Evolutionary conservation across 2,329 filamentous ascomycete species (phyloP).

Genomic region (Aspergillus sp.): DNA sequence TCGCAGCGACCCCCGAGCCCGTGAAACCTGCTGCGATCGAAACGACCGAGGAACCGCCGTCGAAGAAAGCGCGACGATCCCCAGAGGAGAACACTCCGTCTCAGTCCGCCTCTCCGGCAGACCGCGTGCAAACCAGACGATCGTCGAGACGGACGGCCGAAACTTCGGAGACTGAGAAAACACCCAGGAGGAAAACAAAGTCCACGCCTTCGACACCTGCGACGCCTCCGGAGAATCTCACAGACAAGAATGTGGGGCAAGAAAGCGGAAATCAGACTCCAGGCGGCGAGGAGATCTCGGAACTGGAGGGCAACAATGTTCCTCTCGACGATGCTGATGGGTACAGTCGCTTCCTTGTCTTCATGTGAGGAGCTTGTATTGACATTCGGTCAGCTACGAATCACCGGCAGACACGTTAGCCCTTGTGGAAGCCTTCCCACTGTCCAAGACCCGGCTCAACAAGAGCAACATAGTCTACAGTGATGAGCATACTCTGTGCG

Average conservation of each 20-base stretch:
- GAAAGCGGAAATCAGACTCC: conserved; percentile 7
- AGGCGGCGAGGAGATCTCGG: conserved; percentile 17
- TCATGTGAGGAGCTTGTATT: conserved; percentile 6
- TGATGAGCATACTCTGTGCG: conserved; percentile 36
- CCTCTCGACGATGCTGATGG: conserved; percentile 27
- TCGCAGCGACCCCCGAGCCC: conserved; percentile 16
- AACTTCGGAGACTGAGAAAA: conserved; percentile 12
- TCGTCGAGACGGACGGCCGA: conserved; percentile 20
- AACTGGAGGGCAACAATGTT: conserved; percentile 21
- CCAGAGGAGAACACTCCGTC: conserved; percentile 18
- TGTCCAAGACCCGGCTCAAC: conserved; percentile 38
- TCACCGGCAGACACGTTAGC: conserved; percentile 29
- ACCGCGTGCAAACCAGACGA: conserved; percentile 16
- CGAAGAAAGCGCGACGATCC: conserved; percentile 33
- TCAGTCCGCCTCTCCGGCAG: conserved; percentile 14
- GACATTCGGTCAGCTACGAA: conserved; percentile 27
- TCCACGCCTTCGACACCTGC: conserved; percentile 2
- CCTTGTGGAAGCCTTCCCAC: conserved; percentile 37
- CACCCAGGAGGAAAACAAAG: conserved; percentile 9
- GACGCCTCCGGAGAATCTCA: conserved; percentile 5
- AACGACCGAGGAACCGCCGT: conserved; percentile 29
- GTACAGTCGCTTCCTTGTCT: conserved; percentile 9
- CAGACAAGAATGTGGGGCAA: neutral
- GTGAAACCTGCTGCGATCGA: conserved; percentile 12
- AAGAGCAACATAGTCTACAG: conserved; percentile 39